Base-by-base conservation (phyloP, 768 basidiomycete species). In the Imleria badia region DNA sequence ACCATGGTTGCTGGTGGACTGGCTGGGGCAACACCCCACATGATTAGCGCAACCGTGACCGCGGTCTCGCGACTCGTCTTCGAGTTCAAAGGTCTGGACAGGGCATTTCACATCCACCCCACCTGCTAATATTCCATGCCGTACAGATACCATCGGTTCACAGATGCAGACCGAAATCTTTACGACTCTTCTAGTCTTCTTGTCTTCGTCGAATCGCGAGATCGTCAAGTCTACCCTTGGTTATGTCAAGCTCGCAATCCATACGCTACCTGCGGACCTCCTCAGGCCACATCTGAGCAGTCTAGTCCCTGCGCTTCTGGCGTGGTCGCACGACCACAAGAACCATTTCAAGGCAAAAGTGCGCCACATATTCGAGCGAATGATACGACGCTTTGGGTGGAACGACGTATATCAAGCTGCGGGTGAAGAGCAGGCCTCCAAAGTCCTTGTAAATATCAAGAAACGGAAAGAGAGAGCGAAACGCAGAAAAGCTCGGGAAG, bases 271-370 rank as follows among this genome's bases (percentile, higher is more conserved):
- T 0, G 61, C 76, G 1, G 81, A 87, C 5, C 71, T 91, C 55
- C 75, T 97, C 42, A 81, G 80, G n/a, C 89, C 89, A 0, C 86
- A 95, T 61, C 77, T 99, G 10, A 76, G 79, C 23, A 77, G 77
- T 22, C 78, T 98, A 22, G 91, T 98, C 0, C 91, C 93, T 1
- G 89, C 87, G 0, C 79, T 99, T 13, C 76, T 98, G 33, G 79
- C 78, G 43, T 96, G 97, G 94, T 92, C 93, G 6, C 94, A 97
- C 66, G 95, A 98, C 66, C 96, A 98, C 74, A 96, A 96, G 70
- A 98, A 98, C 65, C 97, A 98, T 68, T 98, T 99, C 84, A 98
- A 98, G 72, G 78, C 82, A 46, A 98, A 98, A 76, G 94, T 97
- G 22, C 85, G 93, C 41, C 95, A 98, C 70, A 94, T 98, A 60